Conservation (phyloP, 257 asterid genomes). For the Solanum paucissectum region DNA sequence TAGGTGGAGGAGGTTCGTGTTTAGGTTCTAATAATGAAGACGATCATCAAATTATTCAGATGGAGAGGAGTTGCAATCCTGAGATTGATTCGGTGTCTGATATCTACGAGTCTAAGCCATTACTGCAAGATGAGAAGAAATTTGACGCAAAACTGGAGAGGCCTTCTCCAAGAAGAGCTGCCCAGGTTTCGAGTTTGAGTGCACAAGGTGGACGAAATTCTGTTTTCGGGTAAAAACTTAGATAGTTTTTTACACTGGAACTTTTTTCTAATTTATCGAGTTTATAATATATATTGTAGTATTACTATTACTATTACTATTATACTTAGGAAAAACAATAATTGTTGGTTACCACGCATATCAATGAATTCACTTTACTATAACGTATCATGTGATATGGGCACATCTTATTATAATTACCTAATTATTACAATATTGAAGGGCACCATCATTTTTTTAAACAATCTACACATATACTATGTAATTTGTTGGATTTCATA, state of each 20-base stretch:
- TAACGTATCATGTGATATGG: background rate
- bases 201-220: constrained; percentile 1
- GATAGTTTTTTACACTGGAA: background rate
- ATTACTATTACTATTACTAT: background rate
- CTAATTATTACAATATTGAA: background rate
- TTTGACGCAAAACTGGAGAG: background rate
- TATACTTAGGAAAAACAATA: background rate
- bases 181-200: background rate
- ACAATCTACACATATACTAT: background rate
- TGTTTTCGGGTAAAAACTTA: background rate
- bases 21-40: constrained; percentile 11
- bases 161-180: background rate
- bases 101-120: constrained; percentile 43
- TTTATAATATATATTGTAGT: background rate
- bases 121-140: background rate
- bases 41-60: constrained; percentile 23
- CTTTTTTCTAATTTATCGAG: background rate
- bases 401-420: background rate
- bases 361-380: background rate
- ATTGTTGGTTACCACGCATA: background rate
- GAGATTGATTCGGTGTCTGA: constrained; percentile 42
- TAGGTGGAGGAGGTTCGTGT: background rate
- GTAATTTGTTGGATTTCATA: background rate
- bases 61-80: constrained; percentile 19
- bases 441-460: background rate